A percentile compares a stretch with the other conserved stretches of the same genome.
phyloP scores from a whole-genome alignment of 768 basidiomycete species.

The Hirschioporus abietinus region DNA sequence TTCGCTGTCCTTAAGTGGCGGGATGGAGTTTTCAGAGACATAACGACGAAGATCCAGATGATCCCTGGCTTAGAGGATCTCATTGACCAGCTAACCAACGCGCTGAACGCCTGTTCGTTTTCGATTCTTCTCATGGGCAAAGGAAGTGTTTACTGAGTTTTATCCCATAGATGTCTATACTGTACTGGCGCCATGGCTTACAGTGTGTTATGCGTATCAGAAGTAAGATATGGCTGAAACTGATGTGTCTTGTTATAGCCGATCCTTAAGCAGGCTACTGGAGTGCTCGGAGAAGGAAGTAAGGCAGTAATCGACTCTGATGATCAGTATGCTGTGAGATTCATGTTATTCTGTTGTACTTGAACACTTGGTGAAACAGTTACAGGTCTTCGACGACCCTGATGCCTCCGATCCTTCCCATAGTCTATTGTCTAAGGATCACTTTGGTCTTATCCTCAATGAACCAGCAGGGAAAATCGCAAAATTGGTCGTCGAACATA shows the following conservation, averaged over 20 bases:
- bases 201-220: slow-evolving; percentile 28
- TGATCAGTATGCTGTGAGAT: slow-evolving; percentile 57
- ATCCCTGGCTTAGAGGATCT: slow-evolving; percentile 56
- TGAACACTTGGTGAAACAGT: slow-evolving; percentile 1
- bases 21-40: slow-evolving; percentile 50
- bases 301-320: slow-evolving; percentile 64
- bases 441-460: slow-evolving; percentile 67
- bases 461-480: slow-evolving; percentile 75
- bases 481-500: slow-evolving; percentile 56
- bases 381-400: slow-evolving; percentile 61
- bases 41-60: slow-evolving; percentile 54
- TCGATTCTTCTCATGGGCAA: not conserved
- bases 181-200: slow-evolving; percentile 59
- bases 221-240: not conserved
- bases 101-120: slow-evolving; percentile 58
- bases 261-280: slow-evolving; percentile 51
- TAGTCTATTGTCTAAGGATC: slow-evolving; percentile 71
- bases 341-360: not conserved
- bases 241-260: slow-evolving; percentile 36
- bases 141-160: not conserved
- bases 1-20: slow-evolving; percentile 57
- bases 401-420: slow-evolving; percentile 70
- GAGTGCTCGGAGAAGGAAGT: slow-evolving; percentile 53
- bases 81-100: slow-evolving; percentile 57
- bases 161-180: slow-evolving; percentile 50